Evolutionary conservation across 352 stramenopile species (phyloP).

Genomic region (Phytophthora crassamura): DNA sequence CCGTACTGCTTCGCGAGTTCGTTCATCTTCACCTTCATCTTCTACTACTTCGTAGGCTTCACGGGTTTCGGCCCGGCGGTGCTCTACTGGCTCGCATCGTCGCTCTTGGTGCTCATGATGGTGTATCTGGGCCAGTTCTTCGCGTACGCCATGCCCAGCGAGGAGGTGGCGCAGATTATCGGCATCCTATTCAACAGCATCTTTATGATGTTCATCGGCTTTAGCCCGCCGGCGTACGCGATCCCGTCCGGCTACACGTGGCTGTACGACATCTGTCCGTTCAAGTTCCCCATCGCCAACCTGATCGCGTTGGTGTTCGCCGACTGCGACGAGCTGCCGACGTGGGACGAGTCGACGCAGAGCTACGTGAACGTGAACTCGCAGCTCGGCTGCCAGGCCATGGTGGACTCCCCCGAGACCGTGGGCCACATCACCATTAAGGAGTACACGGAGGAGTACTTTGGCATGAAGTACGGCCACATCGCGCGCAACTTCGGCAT

Average conservation of each 20-base stretch:
- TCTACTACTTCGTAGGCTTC: not conserved
- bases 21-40: no score
- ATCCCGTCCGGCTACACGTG: slow-evolving; percentile 41
- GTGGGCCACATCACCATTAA: slow-evolving; percentile 5
- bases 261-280: slow-evolving; percentile 41
- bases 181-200: slow-evolving; percentile 32
- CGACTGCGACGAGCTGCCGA: not conserved
- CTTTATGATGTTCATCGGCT: slow-evolving; percentile 37
- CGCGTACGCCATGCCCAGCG: not conserved
- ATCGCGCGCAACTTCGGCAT: slow-evolving; percentile 15
- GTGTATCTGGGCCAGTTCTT: slow-evolving; percentile 5
- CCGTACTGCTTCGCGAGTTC: not conserved
- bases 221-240: not conserved
- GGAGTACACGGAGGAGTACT: slow-evolving; percentile 5
- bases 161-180: slow-evolving; percentile 17
- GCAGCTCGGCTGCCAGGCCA: slow-evolving; percentile 20
- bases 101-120: slow-evolving; percentile 15
- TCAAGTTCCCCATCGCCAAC: slow-evolving; percentile 41
- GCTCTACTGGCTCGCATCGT: slow-evolving; percentile 8
- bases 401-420: not conserved
- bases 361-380: slow-evolving; percentile 4
- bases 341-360: not conserved
- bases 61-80: not conserved
- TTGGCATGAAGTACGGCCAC: slow-evolving; percentile 2
- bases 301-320: slow-evolving; percentile 28